phyloP scores from a whole-genome alignment of 495 filamentous ascomycete species.

The Daldinia caldariorum region DNA sequence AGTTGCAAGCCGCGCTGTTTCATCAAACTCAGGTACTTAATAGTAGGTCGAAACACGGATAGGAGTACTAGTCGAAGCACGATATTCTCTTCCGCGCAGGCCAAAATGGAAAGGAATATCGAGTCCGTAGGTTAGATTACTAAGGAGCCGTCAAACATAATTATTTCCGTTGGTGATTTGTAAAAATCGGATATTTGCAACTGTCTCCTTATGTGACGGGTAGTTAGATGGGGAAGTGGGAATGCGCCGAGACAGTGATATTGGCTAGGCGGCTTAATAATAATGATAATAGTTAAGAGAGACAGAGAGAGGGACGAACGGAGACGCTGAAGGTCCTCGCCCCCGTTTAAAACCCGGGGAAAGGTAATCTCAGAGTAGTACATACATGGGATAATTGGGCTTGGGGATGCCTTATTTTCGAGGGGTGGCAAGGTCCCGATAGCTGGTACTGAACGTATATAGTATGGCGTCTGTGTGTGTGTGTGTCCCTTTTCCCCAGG shows the following conservation, averaged over 20 bases:
- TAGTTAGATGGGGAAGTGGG: constrained; percentile 8
- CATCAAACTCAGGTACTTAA: too few species aligned
- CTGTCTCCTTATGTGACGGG: constrained; percentile 5
- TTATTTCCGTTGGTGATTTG: constrained; percentile 1
- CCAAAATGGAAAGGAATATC: too few species aligned
- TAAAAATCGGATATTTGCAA: constrained; percentile 8
- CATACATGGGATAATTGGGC: constrained; percentile 5
- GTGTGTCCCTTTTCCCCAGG: background rate
- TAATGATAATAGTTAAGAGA: too few species aligned
- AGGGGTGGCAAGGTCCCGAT: constrained; percentile 40
- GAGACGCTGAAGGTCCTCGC: constrained; percentile 33
- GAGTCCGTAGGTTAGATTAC: background rate
- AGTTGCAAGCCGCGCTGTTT: constrained; percentile 16
- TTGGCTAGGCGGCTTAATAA: constrained; percentile 37
- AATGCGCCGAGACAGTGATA: constrained; percentile 28
- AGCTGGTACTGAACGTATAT: constrained; percentile 24
- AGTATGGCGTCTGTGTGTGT: background rate
- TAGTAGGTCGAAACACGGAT: constrained; percentile 13
- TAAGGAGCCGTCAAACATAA: constrained; percentile 13
- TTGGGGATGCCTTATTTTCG: constrained; percentile 37
- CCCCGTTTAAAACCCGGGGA: constrained; percentile 41
- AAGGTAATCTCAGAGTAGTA: constrained; percentile 33
- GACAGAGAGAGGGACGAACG: constrained; percentile 6
- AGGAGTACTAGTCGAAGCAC: background rate
- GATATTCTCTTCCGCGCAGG: background rate